Evolutionary conservation across 768 basidiomycete genomes (phyloP), one percentile per base, ranked within the genome.

Genomic region (Phlegmacium glaucopus): DNA sequence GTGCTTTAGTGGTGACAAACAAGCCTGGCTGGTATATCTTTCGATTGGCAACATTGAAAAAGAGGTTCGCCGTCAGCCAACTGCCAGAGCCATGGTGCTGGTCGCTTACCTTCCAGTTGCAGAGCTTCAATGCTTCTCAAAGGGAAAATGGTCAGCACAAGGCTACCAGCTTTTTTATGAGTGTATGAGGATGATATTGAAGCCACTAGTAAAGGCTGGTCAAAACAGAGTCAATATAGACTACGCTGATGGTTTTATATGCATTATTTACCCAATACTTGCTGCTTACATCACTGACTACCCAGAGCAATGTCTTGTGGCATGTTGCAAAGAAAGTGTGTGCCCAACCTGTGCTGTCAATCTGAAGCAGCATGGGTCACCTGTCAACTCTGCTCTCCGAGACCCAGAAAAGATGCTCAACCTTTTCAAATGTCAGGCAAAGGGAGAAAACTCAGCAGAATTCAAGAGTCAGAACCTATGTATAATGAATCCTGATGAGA

Each of bases 41-140:
- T 64, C 69, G 1, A 61, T 72, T 36, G 71, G 68, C 0, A 72
- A 73, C 40, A 62, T 74, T 6, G 17, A 39, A 0, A 73, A 72
- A 41, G 51, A 49, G 1, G 44, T 61, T 3, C 59, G 64, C 0
- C 50, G 64, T 1, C 38, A 67, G 46, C 59, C 65, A 0, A 57
- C 57, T 2, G 18, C 46, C 16, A 61, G 58, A 15, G 72, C 61
- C 0, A 61, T 63, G 8, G 55, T 76, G 1, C 60, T 77, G 0
- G n/a, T 78, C 0, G 74, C 57, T 0, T 77, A 76, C n/a, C 47
- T 78, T 0, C 72, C 73, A 0, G 67, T 69, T 0, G 55, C 59
- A 1, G 66, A 67, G 35, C 52, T 75, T 0, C 55, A 63, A 4
- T 63, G 63, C 40, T 61, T 67, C 44, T 57, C 55, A 3, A 62